These are phyloP conservation scores for Ampelomyces quisqualis DNA, from an alignment of 2,329 filamentous ascomycete genomes.

Conservation along the genomic window DNA sequence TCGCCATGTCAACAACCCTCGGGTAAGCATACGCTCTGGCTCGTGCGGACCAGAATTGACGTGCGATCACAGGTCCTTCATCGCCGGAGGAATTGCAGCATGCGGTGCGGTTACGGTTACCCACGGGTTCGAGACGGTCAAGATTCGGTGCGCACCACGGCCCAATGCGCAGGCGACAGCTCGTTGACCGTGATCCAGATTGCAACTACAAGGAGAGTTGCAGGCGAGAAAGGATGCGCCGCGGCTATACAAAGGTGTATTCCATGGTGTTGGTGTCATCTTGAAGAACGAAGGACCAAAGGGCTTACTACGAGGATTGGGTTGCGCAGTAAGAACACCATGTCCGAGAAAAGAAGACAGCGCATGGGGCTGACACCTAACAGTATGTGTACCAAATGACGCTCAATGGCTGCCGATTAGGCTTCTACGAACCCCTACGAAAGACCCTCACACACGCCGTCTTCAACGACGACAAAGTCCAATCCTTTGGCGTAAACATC, in stretches of 20 bases:
- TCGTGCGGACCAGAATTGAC: not conserved
- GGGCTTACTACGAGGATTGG: conserved; percentile 85
- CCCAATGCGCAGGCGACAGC: not conserved
- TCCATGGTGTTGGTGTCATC: conserved; percentile 90
- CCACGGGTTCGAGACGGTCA: conserved; percentile 97
- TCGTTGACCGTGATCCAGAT: conserved; percentile 52
- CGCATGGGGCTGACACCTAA: conserved; percentile 10
- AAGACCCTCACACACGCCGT: conserved; percentile 67
- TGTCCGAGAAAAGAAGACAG: not conserved
- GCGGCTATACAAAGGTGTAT: conserved; percentile 84
- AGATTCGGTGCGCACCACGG: conserved; percentile 72
- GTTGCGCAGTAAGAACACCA: conserved; percentile 64
- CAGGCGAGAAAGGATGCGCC: conserved; percentile 82
- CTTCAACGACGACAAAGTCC: conserved; percentile 70
- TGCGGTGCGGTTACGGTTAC: conserved; percentile 97
- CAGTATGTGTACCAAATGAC: conserved; percentile 93
- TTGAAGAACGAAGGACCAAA: conserved; percentile 82
- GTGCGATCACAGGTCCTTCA: conserved; percentile 67
- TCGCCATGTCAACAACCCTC: conserved; percentile 51
- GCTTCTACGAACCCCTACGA: conserved; percentile 96
- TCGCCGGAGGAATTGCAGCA: conserved; percentile 93
- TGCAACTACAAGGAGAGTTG: conserved; percentile 95
- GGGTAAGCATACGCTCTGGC: conserved; percentile 37
- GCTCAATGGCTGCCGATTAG: conserved; percentile 92
- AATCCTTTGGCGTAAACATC: conserved; percentile 89